These are phyloP conservation scores for Marasmius oreades DNA, from an alignment of 1,284 basidiomycete species.

Conservation along the genomic window DNA sequence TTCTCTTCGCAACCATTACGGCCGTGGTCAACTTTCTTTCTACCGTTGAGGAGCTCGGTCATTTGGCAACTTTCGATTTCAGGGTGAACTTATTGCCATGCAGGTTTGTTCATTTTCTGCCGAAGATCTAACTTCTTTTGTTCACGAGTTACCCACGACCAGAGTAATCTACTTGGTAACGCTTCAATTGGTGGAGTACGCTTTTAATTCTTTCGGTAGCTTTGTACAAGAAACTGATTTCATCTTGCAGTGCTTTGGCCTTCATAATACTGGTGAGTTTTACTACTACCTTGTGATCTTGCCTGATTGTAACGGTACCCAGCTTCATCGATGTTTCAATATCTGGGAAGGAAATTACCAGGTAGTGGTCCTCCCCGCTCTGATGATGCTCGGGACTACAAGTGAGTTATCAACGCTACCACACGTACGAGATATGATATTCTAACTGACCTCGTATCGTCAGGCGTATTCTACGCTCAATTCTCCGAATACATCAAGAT, in stretches of 20 bases:
- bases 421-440: neutral
- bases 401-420: neutral
- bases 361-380: neutral
- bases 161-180: neutral
- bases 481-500: neutral
- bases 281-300: too few species aligned
- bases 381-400: neutral
- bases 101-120: neutral
- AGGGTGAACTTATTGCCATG: neutral
- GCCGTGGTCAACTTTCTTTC: neutral
- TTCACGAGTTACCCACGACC: neutral
- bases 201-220: too few species aligned
- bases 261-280: neutral
- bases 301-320: neutral
- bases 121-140: neutral
- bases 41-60: neutral
- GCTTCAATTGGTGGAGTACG: neutral
- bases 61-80: neutral
- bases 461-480: neutral
- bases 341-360: neutral
- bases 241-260: neutral
- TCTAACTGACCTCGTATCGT: neutral
- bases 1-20: neutral
- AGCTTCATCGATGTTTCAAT: slow-evolving; percentile 2
- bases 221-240: too few species aligned